Evolutionary conservation across 2,329 filamentous ascomycete species (phyloP), one percentile per base, ranked within the genome.

Genomic region (Diaporthe ilicicola): DNA sequence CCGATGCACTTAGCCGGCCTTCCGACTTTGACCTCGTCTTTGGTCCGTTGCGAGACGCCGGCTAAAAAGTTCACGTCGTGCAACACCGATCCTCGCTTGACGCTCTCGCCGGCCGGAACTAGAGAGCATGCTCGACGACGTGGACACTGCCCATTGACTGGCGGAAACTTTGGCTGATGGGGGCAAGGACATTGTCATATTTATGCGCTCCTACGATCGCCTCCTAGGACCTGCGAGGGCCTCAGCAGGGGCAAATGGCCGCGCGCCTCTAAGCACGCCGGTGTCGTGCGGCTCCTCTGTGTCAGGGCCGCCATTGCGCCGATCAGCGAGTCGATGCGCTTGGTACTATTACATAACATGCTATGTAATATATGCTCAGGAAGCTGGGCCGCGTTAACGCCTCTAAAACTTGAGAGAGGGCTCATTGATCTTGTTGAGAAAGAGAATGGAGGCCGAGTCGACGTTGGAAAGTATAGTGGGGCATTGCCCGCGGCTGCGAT

Each of bases 161-260:
- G 37, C n/a, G 22, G 37, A 44, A 8, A n/a, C 4, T 19, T 22
- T 44, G n/a, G 34, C 37, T 13, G 55, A 59, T 15, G 55, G 29
- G 22, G 55, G 55, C 37, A 59, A 59, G 17, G n/a, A 59, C 4
- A 7, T 59, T 9, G 0, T 59, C 1, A 13, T 59, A 0, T 22
- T 59, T 4, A 44, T 59, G 55, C 55, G 42, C 9, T 59, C 55
- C 13, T 59, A 59, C 5, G 55, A 37, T 1, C 34, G 55, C 5
- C 37, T 59, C 15, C 55, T 37, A 7, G 55, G 55, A 44, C 55
- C 15, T 59, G 55, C 37, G 55, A 59, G 37, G 55, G 39, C 56
- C 56, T 62, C 6, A 48, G 27, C 39, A 42, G 27, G 42, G 4
- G 19, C 19, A 27, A 62, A 24, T 39, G 39, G 56, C 27, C 12